Evolutionary conservation across 805 yeast species (phyloP).

Genomic region (Wickerhamomyces silvicola): DNA sequence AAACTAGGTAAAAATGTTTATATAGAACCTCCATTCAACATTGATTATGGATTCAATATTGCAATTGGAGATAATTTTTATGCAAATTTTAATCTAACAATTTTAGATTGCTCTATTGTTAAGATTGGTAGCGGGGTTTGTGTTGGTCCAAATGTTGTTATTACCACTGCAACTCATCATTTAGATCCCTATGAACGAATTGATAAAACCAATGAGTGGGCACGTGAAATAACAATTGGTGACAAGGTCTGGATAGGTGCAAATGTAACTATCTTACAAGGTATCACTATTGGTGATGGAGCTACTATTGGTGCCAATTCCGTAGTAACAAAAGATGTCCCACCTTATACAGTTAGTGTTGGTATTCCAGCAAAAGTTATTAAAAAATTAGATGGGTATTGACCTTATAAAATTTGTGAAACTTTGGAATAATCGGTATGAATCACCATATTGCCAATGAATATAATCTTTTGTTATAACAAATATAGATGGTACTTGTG

Average conservation of each 20-base stretch:
- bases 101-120: slow-evolving; percentile 56
- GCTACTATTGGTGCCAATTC: slow-evolving; percentile 63
- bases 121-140: slow-evolving; percentile 53
- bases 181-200: slow-evolving; percentile 39
- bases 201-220: slow-evolving; percentile 38
- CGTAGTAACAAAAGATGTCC: slow-evolving; percentile 53
- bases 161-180: slow-evolving; percentile 63
- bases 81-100: slow-evolving; percentile 46
- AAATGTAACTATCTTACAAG: slow-evolving; percentile 49
- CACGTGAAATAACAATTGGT: slow-evolving; percentile 52
- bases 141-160: slow-evolving; percentile 57
- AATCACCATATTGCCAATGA: slow-evolving; percentile 15
- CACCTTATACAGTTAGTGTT: slow-evolving; percentile 48
- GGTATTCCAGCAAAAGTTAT: slow-evolving; percentile 57
- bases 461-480: slow-evolving; percentile 6
- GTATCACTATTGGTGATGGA: slow-evolving; percentile 58
- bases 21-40: slow-evolving; percentile 53
- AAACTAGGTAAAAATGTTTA: slow-evolving; percentile 31
- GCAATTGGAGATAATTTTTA: slow-evolving; percentile 52
- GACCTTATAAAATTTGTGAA: slow-evolving; percentile 4
- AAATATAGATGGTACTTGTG: slow-evolving; percentile 7
- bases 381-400: slow-evolving; percentile 10
- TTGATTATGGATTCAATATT: slow-evolving; percentile 65
- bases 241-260: slow-evolving; percentile 67
- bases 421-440: slow-evolving; percentile 14